Evolutionary conservation across 164 flowering plant genomes (phyloP), one percentile per base, ranked within the genome.

Genomic region (Stephania japonica): DNA sequence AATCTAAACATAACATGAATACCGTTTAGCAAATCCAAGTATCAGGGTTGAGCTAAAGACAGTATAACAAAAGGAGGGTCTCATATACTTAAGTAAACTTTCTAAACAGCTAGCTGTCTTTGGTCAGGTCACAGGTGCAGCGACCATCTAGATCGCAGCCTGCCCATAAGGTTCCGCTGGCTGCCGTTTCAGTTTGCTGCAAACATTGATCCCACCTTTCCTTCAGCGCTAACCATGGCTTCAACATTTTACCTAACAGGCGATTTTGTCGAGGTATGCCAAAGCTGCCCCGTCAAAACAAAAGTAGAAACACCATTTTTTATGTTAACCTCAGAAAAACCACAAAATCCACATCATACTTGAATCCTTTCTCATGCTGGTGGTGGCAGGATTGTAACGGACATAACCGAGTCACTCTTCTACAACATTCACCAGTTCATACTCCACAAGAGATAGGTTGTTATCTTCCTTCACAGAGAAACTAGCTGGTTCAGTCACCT

Each of bases 391-490:
- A 72, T 12, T 26, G 25, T 5, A 59, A 13, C 38, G n/a, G 6
- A 23, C 25, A 42, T 44, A 67, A 47, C 19, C 70, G 7, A 44
- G 74, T 78, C 69, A 78, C 73, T 81, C 81, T 76, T 76, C 83
- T 49, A 80, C 82, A 19, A 81, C 80, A 75, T 79, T 79, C 75
- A 79, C 82, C 75, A 77, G 70, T 59, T 81, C 84, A 44, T 68
- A 81, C 50, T 81, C 81, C 25, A 81, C 73, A 56, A 81, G 77
- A 1, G 84, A 82, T 73, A 82, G 74, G 69, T 82, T 80, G 77
- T 78, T 80, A 69, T 82, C 84, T 68, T 80, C 79, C 69, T 79
- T 77, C 59, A 81, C 84, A 0, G 78, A 76, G 77, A 81, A 81
- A 59, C 41, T 76, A 24, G 82, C 84, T 26, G 81, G 80, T 56